Evolutionary conservation across 139 green algal species (phyloP), one percentile per base, ranked within the genome.

Genomic region (Dunaliella primolecta): DNA sequence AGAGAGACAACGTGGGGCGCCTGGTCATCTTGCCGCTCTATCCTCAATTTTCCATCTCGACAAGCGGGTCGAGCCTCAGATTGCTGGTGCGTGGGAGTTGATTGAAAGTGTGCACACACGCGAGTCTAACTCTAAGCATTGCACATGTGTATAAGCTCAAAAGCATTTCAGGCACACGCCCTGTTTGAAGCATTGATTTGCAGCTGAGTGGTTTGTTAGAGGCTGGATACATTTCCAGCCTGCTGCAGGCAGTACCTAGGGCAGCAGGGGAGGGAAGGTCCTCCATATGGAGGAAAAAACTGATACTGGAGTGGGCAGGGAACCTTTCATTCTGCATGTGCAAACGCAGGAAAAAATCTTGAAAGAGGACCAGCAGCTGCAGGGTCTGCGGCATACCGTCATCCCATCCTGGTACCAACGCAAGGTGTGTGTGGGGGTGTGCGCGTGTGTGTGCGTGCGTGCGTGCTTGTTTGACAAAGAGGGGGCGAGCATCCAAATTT

Each of bases 21-120:
- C 91, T 98, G 31, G 95, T 99, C 56, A 96, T 99, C 36, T 89
- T 99, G 70, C 97, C 97, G 32, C 90, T 99, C 37, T 98, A 98
- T 88, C 96, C 96, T 0, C 96, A 98, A 88, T 98, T 98, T 88
- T 97, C 91, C 79, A 98, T 99, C 80, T 96, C 92, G 46, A 99
- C 97, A 71, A 93, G 78, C 3, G 97, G 97, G 33, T 98, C 94
- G 75, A 94, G 84, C 84, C 91, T 99, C 38, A 94, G 97, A 29
- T 90, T 99, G 57, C 87, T 99, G 76, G 96, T 32, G 71, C 20
- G 71, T 7, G 71, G 11, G 29, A 32, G 56, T 29, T 15, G 56
- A 21, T 21, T 15, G 56, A 21, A 21, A 29, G 56, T 15, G 56
- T 15, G 56, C 56, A 72, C n/a, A n/a, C n/a, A n/a, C n/a, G n/a